Percentiles rank a stretch among this genome's conserved stretches.
phyloP scores from a whole-genome alignment of 345 rosid genomes.

The Ceriops zippeliana region DNA sequence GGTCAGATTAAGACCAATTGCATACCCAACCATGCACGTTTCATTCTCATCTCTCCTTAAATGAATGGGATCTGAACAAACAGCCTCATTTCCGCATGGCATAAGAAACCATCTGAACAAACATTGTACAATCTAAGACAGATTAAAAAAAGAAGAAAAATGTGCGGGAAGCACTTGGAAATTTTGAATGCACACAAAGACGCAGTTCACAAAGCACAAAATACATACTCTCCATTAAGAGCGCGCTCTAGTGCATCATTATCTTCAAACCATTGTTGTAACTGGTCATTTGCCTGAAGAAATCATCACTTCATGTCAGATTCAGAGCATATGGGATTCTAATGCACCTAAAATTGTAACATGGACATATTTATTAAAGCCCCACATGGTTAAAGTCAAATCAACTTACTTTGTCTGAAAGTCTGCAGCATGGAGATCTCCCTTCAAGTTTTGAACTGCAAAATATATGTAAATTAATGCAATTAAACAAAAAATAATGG shows the following conservation, averaged over 20 bases:
- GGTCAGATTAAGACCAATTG: not conserved
- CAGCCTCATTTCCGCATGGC: slow-evolving; percentile 43
- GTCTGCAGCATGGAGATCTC: slow-evolving; percentile 70
- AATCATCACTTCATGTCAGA: slow-evolving; percentile 12
- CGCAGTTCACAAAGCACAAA: slow-evolving; percentile 11
- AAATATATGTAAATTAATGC: slow-evolving; percentile 8
- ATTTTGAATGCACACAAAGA: not conserved
- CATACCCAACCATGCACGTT: slow-evolving; percentile 65
- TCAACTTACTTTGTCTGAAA: slow-evolving; percentile 66
- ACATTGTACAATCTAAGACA: not conserved
- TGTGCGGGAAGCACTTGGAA: not conserved
- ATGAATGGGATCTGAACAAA: slow-evolving; percentile 44
- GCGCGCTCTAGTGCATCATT: slow-evolving; percentile 79
- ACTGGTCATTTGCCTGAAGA: slow-evolving; percentile 46
- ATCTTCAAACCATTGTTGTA: slow-evolving; percentile 49
- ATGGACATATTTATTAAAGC: too few species aligned
- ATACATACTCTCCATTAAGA: slow-evolving; percentile 71
- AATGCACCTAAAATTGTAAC: not conserved
- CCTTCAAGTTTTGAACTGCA: slow-evolving; percentile 83
- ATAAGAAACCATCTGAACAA: slow-evolving; percentile 65
- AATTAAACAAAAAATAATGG: not conserved
- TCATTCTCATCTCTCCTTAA: slow-evolving; percentile 55
- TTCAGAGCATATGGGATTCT: not conserved
- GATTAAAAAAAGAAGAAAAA: not conserved
- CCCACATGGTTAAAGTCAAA: not conserved